These are phyloP conservation scores for Hanseniaspora meyeri DNA, from an alignment of 805 yeast genomes.

Conservation along the genomic window DNA sequence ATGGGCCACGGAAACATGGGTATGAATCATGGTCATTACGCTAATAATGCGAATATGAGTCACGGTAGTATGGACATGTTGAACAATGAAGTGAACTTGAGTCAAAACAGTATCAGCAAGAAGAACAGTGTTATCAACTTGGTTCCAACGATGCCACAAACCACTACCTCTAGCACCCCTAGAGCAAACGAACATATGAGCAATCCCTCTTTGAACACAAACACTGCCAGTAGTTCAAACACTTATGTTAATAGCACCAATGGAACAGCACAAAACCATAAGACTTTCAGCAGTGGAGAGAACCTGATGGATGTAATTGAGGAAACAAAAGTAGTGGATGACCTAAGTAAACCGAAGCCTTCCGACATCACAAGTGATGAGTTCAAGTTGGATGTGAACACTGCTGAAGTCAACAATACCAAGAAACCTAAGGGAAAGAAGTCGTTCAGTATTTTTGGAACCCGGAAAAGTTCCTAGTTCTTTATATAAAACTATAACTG, in stretches of 20 bases:
- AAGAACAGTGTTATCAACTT: not conserved
- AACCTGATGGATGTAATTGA: not conserved
- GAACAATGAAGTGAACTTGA: not conserved
- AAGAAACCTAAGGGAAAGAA: not conserved
- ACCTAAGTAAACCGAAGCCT: not conserved
- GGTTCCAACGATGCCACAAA: not conserved
- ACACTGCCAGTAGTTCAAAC: not conserved
- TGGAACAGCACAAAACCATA: not conserved
- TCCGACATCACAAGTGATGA: constrained; percentile 7
- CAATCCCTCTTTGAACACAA: not conserved
- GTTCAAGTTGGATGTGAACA: not conserved
- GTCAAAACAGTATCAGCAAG: not conserved
- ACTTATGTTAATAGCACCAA: not conserved
- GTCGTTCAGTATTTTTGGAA: constrained; percentile 5
- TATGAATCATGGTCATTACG: not conserved
- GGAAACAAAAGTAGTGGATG: not conserved
- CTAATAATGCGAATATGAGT: not conserved
- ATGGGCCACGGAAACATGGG: not conserved
- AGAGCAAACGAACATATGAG: not conserved
- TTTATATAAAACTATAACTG: not conserved
- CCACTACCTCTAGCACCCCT: not conserved
- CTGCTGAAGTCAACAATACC: not conserved
- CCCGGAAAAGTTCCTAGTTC: not conserved
- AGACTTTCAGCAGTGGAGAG: not conserved
- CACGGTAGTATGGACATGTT: not conserved